Evolutionary conservation across 768 basidiomycete genomes (phyloP).

Genomic region (Psilocybe tampanensis): DNA sequence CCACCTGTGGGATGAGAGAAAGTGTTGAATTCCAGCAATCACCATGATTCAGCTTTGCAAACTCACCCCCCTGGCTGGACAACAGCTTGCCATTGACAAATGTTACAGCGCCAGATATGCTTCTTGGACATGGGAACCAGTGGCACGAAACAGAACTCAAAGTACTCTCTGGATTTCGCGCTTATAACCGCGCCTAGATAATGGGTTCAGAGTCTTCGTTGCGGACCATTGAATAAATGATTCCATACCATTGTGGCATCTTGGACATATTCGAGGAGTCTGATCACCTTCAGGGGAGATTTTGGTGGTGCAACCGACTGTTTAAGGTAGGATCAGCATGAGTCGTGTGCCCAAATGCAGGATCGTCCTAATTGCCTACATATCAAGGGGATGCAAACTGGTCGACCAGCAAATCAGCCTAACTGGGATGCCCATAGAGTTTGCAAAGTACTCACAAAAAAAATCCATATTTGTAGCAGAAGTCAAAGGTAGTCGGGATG

Average conservation of each 20-base stretch:
- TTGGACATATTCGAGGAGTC: slow-evolving; percentile 60
- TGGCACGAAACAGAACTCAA: slow-evolving; percentile 70
- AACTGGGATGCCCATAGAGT: background rate
- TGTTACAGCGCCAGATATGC: slow-evolving; percentile 66
- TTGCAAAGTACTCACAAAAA: slow-evolving; percentile 12
- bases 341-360: background rate
- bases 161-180: slow-evolving; percentile 63
- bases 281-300: slow-evolving; percentile 55
- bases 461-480: slow-evolving; percentile 13
- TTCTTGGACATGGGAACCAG: slow-evolving; percentile 61
- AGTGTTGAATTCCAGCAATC: background rate
- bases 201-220: background rate
- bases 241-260: slow-evolving; percentile 61
- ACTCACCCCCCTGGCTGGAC: slow-evolving; percentile 56
- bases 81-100: slow-evolving; percentile 62
- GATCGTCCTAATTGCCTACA: slow-evolving; percentile 15
- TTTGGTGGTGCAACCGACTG: slow-evolving; percentile 65
- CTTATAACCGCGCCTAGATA: slow-evolving; percentile 49
- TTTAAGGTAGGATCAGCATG: background rate
- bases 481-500: background rate
- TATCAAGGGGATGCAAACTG: slow-evolving; percentile 27
- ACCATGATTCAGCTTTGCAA: background rate
- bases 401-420: background rate
- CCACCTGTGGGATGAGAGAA: slow-evolving; percentile 20
- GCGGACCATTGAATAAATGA: background rate